Evolutionary conservation across 176 grass and related monocot species (phyloP), one percentile per base, ranked within the genome.

Genomic region (Phyllostachys edulis): DNA sequence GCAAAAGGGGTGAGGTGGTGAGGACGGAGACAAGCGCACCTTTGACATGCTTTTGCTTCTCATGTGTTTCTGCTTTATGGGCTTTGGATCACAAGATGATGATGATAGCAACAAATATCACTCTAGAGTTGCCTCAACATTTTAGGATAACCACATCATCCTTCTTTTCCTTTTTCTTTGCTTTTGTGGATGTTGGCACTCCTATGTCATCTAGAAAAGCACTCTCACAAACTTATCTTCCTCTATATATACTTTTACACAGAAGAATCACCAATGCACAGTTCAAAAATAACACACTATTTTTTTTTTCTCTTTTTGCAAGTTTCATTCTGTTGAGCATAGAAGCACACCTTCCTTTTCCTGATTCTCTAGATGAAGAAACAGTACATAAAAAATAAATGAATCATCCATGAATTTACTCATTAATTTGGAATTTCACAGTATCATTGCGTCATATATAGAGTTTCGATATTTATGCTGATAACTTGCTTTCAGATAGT

Each of bases 11-110:
- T 41, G 89, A 68, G 74, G 87, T 67, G 90, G 68, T 77, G 65
- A 87, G 66, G 94, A 81, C 77, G 83, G 81, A 90, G 79, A 90
- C 80, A 87, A 92, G 56, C 77, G 81, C 85, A 78, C 73, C 89
- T 92, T 90, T 87, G 88, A 32, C 69, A 67, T 85, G 87, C 89
- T 88, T 94, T 91, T 87, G 37, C 89, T 92, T 98, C 84, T 40
- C 76, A 84, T 73, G 82, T 68, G 80, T 79, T 86, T 67, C 74
- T 63, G 69, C 87, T 94, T 77, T 90, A 76, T 40, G 66, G 15
- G 5, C 4, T n/a, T 85, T 24, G 64, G 85, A 87, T 80, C 60
- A 50, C 63, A 27, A 41, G 63, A 76, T 77, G 71, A 86, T 77
- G 71, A 86, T 67, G 40, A 6, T 20, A 66, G 54, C 17, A 59